phyloP scores from a whole-genome alignment of 345 rosid species.

The Eucalyptus fibrosa region DNA sequence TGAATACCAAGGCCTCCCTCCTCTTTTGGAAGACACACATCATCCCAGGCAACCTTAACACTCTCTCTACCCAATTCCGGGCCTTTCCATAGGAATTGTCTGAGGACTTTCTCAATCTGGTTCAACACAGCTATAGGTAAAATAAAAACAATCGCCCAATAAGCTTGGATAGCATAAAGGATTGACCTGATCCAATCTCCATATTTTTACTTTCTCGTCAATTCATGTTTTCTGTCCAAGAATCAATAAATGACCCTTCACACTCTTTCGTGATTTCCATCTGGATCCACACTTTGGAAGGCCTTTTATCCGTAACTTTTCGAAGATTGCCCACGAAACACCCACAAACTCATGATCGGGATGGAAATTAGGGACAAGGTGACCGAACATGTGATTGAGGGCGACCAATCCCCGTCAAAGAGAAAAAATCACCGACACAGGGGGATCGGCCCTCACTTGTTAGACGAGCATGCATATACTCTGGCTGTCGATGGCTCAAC shows the following conservation, averaged over 20 bases:
- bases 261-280: neutral
- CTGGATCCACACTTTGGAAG: neutral
- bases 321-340: neutral
- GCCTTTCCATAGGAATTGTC: too few relatives aligned
- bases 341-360: slow-evolving; percentile 25
- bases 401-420: slow-evolving; percentile 20
- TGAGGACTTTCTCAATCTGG: too few relatives aligned
- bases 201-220: neutral
- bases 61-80: too few relatives aligned
- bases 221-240: neutral
- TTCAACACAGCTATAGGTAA: too few relatives aligned
- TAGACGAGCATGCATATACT: slow-evolving; percentile 27
- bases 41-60: too few relatives aligned
- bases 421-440: slow-evolving; percentile 30
- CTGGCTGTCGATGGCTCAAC: slow-evolving; percentile 17
- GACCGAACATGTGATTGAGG: slow-evolving; percentile 24
- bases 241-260: neutral
- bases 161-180: too few relatives aligned
- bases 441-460: slow-evolving; percentile 27
- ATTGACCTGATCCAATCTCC: neutral
- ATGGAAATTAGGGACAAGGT: slow-evolving; percentile 39
- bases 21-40: too few relatives aligned
- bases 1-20: too few relatives aligned
- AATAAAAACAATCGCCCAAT: too few relatives aligned
- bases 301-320: neutral